Conservation (phyloP, 371 early-diverging fungal genomes). For the Rhizopus stolonifer region DNA sequence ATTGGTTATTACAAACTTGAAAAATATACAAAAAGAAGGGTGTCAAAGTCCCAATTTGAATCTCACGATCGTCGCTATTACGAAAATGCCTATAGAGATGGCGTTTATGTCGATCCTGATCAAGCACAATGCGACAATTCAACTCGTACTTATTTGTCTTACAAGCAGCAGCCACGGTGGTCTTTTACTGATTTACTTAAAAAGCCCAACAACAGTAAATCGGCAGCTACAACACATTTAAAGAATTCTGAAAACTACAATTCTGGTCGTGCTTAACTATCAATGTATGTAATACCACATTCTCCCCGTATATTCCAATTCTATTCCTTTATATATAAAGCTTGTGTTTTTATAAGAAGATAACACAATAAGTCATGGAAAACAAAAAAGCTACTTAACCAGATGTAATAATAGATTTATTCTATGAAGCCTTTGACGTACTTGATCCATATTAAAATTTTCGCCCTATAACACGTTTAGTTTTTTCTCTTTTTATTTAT, state of each 20-base stretch:
- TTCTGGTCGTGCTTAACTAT: not conserved
- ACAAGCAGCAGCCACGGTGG: not conserved
- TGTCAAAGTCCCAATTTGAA: slow-evolving; percentile 41
- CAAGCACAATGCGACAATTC: not conserved
- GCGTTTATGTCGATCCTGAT: slow-evolving; percentile 31
- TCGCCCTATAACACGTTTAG: no score
- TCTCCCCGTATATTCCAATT: not conserved
- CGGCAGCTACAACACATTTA: not conserved
- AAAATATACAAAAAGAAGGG: slow-evolving; percentile 43
- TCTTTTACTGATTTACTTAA: not conserved
- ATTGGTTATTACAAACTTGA: slow-evolving; percentile 38
- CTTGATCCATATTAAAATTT: no score
- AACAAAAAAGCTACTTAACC: no score
- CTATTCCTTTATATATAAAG: no score
- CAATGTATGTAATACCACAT: not conserved
- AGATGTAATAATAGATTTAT: no score
- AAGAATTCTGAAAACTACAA: not conserved
- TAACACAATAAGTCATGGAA: no score
- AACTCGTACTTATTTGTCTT: not conserved
- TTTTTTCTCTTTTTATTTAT: no score
- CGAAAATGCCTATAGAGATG: slow-evolving; percentile 36
- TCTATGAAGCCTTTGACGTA: no score
- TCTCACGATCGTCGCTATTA: slow-evolving; percentile 43
- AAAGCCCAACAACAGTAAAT: not conserved
- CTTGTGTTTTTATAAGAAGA: no score